These are phyloP conservation scores for Tripterygium wilfordii DNA, from an alignment of 177 flowering plant species.

Conservation along the genomic window DNA sequence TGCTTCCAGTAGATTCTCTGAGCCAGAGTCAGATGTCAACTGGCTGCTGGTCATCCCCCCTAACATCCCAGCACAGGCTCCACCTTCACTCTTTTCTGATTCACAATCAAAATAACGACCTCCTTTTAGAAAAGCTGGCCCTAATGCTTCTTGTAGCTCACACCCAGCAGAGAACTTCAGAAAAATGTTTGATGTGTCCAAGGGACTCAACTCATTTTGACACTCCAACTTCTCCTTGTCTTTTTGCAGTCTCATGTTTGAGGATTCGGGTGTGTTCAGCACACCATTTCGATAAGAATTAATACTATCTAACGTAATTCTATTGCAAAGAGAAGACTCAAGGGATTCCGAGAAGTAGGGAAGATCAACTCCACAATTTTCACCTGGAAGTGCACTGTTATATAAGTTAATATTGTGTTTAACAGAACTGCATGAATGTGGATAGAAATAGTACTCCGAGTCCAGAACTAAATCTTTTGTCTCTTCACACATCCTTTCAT, in stretches of 20 bases:
- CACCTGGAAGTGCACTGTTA: constrained; percentile 17
- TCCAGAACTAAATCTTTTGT: too few relatives aligned
- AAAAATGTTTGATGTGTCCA: constrained; percentile 5
- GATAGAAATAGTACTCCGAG: constrained; percentile 7
- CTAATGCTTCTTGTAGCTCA: constrained; percentile 52
- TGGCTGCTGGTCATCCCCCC: constrained; percentile 6
- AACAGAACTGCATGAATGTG: constrained; percentile 9
- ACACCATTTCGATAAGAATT: constrained; percentile 18
- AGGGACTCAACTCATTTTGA: constrained; percentile 11
- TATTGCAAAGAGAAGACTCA: constrained; percentile 14
- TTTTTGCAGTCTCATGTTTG: constrained; percentile 21
- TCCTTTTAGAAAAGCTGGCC: constrained; percentile 19
- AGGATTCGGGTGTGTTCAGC: constrained; percentile 15
- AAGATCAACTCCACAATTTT: constrained; percentile 14
- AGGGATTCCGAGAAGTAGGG: constrained; percentile 9
- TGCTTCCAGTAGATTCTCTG: constrained; percentile 44
- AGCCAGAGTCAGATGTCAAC: constrained; percentile 15
- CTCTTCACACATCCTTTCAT: too few relatives aligned
- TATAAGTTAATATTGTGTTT: constrained; percentile 10
- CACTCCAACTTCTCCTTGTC: constrained; percentile 11
- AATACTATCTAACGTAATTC: too few relatives aligned
- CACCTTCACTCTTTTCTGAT: too few relatives aligned
- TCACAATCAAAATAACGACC: too few relatives aligned
- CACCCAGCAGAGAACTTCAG: constrained; percentile 35
- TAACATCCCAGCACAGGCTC: too few relatives aligned